Conservation (phyloP, 192 early-diverging fungal species). For the Chytriomyces hyalinus region DNA sequence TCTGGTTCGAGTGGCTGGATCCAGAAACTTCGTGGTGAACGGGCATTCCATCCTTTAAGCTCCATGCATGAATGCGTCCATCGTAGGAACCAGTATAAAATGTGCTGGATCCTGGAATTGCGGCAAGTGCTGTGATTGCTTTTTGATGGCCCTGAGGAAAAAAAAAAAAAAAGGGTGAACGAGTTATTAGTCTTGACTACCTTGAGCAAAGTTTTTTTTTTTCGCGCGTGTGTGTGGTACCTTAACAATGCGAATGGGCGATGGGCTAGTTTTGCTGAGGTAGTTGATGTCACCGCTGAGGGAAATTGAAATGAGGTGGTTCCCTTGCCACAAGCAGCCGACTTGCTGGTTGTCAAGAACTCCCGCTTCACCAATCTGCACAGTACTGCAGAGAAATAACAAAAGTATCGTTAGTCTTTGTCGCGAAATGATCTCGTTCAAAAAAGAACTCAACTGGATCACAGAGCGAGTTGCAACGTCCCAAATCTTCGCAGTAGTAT, state of each 20-base stretch:
- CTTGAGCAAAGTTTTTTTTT: not conserved
- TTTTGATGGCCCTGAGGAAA: slow-evolving; percentile 75
- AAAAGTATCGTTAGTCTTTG: slow-evolving; percentile 6
- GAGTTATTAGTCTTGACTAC: not conserved
- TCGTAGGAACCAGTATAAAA: slow-evolving; percentile 92
- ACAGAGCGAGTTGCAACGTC: slow-evolving; percentile 76
- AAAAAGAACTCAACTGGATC: slow-evolving; percentile 53
- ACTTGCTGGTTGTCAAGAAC: slow-evolving; percentile 85
- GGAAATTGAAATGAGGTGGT: slow-evolving; percentile 76
- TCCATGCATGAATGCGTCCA: slow-evolving; percentile 68
- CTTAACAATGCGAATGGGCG: slow-evolving; percentile 59
- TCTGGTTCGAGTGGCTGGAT: slow-evolving; percentile 76
- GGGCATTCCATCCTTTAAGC: not conserved
- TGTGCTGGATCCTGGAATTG: slow-evolving; percentile 52
- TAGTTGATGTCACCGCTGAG: slow-evolving; percentile 89
- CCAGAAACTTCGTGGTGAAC: slow-evolving; percentile 54
- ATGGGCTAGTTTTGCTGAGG: slow-evolving; percentile 63
- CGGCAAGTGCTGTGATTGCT: slow-evolving; percentile 79
- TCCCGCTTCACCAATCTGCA: slow-evolving; percentile 29
- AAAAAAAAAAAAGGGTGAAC: not conserved
- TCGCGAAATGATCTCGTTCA: slow-evolving; percentile 10
- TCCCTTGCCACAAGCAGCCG: slow-evolving; percentile 87
- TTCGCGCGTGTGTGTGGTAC: slow-evolving; percentile 18
- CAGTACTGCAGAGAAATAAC: slow-evolving; percentile 12
- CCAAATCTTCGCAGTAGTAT: slow-evolving; percentile 90